Evolutionary conservation across 768 basidiomycete species (phyloP), one percentile per base, ranked within the genome.

Genomic region (Holtermanniella nyarrowii): DNA sequence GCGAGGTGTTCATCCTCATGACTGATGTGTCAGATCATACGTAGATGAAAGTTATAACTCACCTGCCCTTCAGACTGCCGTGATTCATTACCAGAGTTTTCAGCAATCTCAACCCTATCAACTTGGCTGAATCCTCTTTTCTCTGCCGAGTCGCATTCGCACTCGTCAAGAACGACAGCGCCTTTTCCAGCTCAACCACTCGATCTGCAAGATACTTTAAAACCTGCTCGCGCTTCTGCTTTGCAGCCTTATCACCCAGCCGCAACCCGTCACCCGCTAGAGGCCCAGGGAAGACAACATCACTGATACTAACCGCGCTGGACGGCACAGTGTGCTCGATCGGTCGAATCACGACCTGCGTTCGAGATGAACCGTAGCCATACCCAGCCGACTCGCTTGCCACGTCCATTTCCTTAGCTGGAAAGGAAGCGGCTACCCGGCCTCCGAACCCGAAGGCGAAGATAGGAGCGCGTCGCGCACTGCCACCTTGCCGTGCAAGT

Each of bases 381-480:
- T 67, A 67, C 2, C 62, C 59, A 59, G 14, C 62, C 60, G 20
- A 48, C 44, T 16, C 88, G 84, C 66, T 87, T 83, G 41, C 85
- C 83, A 83, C 81, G 66, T 77, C 81, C 65, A 84, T 69, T 14
- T 80, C 78, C 12, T 78, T 77, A 25, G 80, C 79, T 59, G 87
- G 88, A 75, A 93, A 95, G 69, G 86, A 91, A 5, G 87, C 83
- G 7, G 91, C 78, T 52, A 96, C 62, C 63, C 84, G 85, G 11
- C 91, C 91, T n/a, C 89, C 89, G 61, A 91, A 90, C 0, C 93
- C 93, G 61, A 96, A 95, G 55, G 81, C 84, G 49, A 91, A 75
- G 24, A 95, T 76, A 0, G 91, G 91, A 7, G 82, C 80, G 31
- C 64, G 62, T 4, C 61, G 57, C 5, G 65, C 65, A 3, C 50